Conservation (phyloP, 148 eudicot genomes). For the Chenopodium album region DNA sequence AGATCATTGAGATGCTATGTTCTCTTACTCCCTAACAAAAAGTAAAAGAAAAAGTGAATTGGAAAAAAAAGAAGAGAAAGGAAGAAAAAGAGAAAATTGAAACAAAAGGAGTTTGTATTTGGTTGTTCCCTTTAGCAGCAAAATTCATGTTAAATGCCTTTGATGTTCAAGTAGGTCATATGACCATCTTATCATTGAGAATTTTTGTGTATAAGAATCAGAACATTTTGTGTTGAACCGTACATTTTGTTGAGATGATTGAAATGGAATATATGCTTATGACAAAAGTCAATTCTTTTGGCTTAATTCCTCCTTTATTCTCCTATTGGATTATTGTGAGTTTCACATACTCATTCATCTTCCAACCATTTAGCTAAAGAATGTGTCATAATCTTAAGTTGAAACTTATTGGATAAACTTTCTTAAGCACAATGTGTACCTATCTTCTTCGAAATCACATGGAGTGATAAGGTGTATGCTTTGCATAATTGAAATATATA, state of each 20-base stretch:
- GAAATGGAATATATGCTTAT: constrained; percentile 4
- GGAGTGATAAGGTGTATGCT: too few relatives aligned
- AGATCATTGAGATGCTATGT: constrained; percentile 9
- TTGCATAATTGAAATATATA: too few relatives aligned
- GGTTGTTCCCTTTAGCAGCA: constrained; percentile 15
- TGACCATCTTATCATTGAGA: constrained; percentile 16
- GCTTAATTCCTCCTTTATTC: constrained; percentile 5
- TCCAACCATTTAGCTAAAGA: too few relatives aligned
- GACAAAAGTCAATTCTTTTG: constrained; percentile 1
- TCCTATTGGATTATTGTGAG: not conserved
- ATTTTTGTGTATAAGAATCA: constrained; percentile 7
- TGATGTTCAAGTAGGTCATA: constrained; percentile 6
- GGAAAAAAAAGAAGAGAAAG: not conserved
- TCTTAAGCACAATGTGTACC: too few relatives aligned
- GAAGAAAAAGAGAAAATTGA: constrained; percentile 4
- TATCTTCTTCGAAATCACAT: too few relatives aligned
- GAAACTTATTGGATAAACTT: too few relatives aligned
- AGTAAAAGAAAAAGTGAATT: not conserved
- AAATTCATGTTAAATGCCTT: constrained; percentile 21
- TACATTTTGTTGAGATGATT: constrained; percentile 12
- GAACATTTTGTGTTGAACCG: not conserved
- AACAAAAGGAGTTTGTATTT: not conserved
- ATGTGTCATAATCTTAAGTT: too few relatives aligned
- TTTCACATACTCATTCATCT: not conserved
- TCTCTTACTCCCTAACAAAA: not conserved